Conservation (phyloP, 305 asterid genomes). For the Fraxinus albicans region DNA sequence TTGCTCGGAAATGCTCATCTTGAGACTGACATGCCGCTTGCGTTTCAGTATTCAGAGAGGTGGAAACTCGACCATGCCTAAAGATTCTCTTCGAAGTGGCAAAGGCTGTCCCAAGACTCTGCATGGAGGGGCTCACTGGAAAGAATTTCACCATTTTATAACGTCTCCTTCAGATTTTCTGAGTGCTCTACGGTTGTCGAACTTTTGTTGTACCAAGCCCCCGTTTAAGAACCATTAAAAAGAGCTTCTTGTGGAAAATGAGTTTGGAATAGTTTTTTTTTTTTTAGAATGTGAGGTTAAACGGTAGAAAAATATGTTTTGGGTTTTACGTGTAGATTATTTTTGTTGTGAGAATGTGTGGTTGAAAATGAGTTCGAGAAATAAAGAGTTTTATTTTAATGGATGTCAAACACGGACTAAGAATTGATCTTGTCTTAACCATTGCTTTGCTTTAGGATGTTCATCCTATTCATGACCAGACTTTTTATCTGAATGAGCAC, state of each 20-base stretch:
- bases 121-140: conserved; percentile 64
- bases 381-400: too few species aligned
- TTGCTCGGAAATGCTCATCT: conserved; percentile 7
- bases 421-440: conserved; percentile 8
- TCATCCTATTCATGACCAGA: conserved; percentile 79
- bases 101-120: conserved; percentile 20
- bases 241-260: too few species aligned
- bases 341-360: too few species aligned
- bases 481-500: conserved; percentile 63
- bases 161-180: conserved; percentile 44
- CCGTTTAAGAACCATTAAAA: too few species aligned
- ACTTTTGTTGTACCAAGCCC: neutral
- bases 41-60: neutral
- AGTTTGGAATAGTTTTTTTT: too few species aligned
- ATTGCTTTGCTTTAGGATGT: conserved; percentile 43
- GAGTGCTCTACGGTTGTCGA: conserved; percentile 25
- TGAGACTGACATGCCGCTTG: neutral
- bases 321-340: too few species aligned
- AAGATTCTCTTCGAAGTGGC: conserved; percentile 17
- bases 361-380: too few species aligned
- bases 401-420: neutral
- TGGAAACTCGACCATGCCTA: neutral
- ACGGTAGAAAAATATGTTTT: too few species aligned
- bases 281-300: too few species aligned
- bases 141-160: conserved; percentile 52